Conservation (phyloP, 768 basidiomycete genomes). For the Kwoniella heveanensis region DNA sequence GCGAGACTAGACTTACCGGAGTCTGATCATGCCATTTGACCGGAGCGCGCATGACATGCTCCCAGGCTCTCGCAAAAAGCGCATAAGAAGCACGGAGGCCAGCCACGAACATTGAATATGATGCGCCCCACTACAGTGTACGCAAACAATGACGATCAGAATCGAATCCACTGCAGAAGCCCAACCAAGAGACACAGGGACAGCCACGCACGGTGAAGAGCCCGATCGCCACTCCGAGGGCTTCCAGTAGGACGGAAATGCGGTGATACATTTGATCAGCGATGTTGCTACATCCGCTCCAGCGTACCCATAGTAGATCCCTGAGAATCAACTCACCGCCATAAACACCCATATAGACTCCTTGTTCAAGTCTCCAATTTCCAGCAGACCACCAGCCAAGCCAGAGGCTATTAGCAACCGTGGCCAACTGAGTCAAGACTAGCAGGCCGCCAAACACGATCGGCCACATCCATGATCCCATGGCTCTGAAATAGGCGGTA, state of each 20-base stretch:
- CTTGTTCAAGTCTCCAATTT: constrained; percentile 61
- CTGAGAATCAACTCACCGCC: no score
- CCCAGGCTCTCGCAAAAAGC: constrained; percentile 65
- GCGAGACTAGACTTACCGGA: constrained; percentile 21
- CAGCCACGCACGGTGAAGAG: constrained; percentile 23
- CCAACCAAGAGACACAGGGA: neutral
- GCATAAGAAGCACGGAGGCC: constrained; percentile 56
- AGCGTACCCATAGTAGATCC: no score
- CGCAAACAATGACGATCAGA: neutral
- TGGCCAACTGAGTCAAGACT: constrained; percentile 60
- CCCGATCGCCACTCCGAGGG: constrained; percentile 36
- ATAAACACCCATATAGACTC: constrained; percentile 69
- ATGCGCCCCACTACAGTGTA: constrained; percentile 41
- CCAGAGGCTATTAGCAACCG: constrained; percentile 68
- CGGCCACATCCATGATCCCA: constrained; percentile 49
- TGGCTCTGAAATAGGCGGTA: constrained; percentile 50
- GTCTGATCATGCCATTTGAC: constrained; percentile 74
- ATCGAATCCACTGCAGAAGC: neutral
- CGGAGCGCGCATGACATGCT: constrained; percentile 65
- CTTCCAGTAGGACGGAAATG: constrained; percentile 3
- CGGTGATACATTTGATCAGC: constrained; percentile 22
- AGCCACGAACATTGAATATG: constrained; percentile 43
- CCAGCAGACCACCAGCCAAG: constrained; percentile 70
- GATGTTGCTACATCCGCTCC: constrained; percentile 13
- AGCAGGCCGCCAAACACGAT: constrained; percentile 61